These are phyloP conservation scores for Colletotrichum coccodes DNA, from an alignment of 2,329 filamentous ascomycete genomes.

Conservation along the genomic window DNA sequence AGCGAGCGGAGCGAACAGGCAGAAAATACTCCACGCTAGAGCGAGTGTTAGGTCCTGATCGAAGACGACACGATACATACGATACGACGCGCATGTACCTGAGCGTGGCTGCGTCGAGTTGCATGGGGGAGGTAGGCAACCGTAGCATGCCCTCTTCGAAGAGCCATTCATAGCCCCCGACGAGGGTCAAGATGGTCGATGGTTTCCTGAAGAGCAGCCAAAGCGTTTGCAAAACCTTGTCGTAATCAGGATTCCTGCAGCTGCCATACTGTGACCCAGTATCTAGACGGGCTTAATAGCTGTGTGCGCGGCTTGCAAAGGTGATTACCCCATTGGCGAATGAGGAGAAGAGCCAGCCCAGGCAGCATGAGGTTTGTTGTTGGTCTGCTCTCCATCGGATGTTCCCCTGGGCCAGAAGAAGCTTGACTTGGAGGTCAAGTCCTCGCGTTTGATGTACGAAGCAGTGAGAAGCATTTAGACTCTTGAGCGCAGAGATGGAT, in stretches of 20 bases:
- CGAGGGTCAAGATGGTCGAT: background rate
- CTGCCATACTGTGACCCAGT: background rate
- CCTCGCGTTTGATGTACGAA: background rate
- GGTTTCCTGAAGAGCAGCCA: background rate
- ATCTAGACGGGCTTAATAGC: background rate
- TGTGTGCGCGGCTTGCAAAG: background rate
- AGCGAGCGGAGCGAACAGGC: slow-evolving; percentile 9
- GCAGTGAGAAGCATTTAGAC: background rate
- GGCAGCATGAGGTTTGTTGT: background rate
- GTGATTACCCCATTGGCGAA: background rate
- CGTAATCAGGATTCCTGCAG: background rate
- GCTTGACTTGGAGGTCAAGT: background rate
- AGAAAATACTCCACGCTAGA: slow-evolving; percentile 20
- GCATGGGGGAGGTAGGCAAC: background rate
- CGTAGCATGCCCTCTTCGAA: background rate
- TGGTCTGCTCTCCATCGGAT: background rate
- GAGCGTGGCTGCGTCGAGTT: slow-evolving; percentile 28
- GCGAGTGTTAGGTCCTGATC: slow-evolving; percentile 14
- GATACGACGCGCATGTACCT: background rate
- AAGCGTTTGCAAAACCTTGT: slow-evolving; percentile 1
- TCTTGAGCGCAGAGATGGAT: background rate
- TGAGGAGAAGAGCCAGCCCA: background rate
- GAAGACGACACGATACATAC: slow-evolving; percentile 6
- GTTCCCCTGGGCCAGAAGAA: background rate
- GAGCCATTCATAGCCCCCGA: background rate